A percentile compares a stretch with the other conserved stretches of the same genome.
Evolutionary conservation across 148 eudicot genomes (phyloP).

Genomic region (Nepenthes mirabilis): DNA sequence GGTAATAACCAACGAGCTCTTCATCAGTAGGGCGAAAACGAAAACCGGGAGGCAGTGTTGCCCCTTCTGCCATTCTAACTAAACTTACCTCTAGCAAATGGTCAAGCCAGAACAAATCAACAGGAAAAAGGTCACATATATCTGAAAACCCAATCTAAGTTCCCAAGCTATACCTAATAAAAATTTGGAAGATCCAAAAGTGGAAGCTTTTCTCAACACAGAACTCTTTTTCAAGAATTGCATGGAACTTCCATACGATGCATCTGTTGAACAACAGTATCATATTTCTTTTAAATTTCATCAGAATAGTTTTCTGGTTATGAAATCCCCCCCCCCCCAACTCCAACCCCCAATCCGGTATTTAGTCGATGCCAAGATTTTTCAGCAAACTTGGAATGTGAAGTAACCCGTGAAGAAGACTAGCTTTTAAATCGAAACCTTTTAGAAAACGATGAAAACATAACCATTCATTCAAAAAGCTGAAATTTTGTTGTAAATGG

Average conservation of each 20-base stretch:
- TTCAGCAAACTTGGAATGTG: background rate
- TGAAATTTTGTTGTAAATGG: conserved; percentile 2
- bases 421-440: conserved; percentile 9
- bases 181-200: conserved; percentile 78
- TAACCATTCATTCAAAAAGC: conserved; percentile 6
- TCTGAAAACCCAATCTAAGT: conserved; percentile 16
- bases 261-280: conserved; percentile 35
- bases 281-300: conserved; percentile 33
- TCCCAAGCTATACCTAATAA: conserved; percentile 43
- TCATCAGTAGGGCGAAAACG: conserved; percentile 81
- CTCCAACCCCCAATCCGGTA: conserved; percentile 9
- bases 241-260: conserved; percentile 40
- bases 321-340: conserved; percentile 16
- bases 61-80: conserved; percentile 30
- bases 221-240: conserved; percentile 44
- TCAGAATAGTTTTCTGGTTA: conserved; percentile 9
- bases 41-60: conserved; percentile 75
- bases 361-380: conserved; percentile 3
- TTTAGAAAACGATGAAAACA: conserved; percentile 9
- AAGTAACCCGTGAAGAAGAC: background rate
- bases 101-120: conserved; percentile 2
- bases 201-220: conserved; percentile 62
- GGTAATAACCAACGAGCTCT: conserved; percentile 68
- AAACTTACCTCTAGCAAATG: conserved; percentile 5
- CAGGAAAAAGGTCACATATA: conserved; percentile 1